phyloP scores from a whole-genome alignment of 2,329 filamentous ascomycete species.

The Cadophora luteo-olivacea region DNA sequence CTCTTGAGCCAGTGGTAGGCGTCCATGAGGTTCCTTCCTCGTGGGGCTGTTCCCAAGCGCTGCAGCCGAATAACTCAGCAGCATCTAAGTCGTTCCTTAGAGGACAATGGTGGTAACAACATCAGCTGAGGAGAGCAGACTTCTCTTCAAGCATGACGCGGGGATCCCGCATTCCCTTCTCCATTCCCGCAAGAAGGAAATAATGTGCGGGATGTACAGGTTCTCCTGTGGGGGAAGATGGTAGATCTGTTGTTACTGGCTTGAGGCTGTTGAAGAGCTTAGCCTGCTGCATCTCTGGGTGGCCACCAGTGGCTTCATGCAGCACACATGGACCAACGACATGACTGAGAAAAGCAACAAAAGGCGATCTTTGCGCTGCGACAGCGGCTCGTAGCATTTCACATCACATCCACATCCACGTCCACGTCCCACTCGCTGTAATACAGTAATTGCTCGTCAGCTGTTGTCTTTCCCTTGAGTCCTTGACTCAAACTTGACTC shows the following conservation, averaged over 20 bases:
- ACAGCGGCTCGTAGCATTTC: neutral
- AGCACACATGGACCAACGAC: neutral
- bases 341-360: neutral
- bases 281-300: neutral
- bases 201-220: neutral
- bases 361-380: neutral
- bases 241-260: neutral
- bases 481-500: slow-evolving; percentile 2
- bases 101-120: neutral
- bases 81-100: neutral
- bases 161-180: neutral
- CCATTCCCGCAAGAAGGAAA: neutral
- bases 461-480: neutral
- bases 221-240: neutral
- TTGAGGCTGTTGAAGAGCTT: slow-evolving; percentile 1
- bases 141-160: neutral
- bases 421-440: neutral
- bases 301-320: neutral
- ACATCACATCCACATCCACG: neutral
- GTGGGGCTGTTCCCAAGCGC: slow-evolving; percentile 3
- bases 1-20: neutral
- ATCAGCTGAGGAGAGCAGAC: slow-evolving; percentile 17
- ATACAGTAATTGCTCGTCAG: slow-evolving; percentile 3
- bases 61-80: neutral
- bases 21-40: neutral